These are phyloP conservation scores for Lonicera japonica DNA, from an alignment of 129 eudicot species.

Conservation along the genomic window DNA sequence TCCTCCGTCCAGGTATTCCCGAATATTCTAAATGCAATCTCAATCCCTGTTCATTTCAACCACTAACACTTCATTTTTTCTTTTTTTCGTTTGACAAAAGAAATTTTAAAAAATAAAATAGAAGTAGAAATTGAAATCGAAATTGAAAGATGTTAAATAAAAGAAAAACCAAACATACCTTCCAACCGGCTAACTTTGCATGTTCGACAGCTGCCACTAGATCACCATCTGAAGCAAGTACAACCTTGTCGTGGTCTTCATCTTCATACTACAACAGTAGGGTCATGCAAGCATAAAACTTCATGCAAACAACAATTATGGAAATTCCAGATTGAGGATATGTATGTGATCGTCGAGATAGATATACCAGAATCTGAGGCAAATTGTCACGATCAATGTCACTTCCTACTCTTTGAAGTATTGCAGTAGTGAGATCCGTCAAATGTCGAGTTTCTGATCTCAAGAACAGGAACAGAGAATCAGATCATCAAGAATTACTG, in stretches of 20 bases:
- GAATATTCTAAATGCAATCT: constrained; percentile 75
- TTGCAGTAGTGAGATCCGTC: constrained; percentile 77
- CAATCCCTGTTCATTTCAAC: constrained; percentile 55
- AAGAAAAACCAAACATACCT: constrained; percentile 37
- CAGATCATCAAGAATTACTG: neutral
- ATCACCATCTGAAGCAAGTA: constrained; percentile 87
- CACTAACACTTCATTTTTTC: neutral
- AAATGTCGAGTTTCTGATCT: constrained; percentile 63
- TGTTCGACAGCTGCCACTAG: constrained; percentile 89
- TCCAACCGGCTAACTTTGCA: constrained; percentile 86
- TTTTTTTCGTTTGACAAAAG: neutral
- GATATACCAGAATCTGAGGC: constrained; percentile 82
- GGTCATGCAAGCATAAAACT: constrained; percentile 8
- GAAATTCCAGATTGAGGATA: neutral
- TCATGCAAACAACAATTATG: neutral
- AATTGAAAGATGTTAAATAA: too few species aligned
- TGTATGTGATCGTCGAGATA: neutral
- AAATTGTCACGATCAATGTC: constrained; percentile 82
- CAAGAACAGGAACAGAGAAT: neutral
- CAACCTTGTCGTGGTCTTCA: constrained; percentile 79
- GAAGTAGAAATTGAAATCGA: too few species aligned
- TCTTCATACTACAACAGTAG: constrained; percentile 78
- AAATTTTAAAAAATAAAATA: too few species aligned
- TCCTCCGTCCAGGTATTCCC: constrained; percentile 37
- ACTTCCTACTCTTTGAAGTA: constrained; percentile 83